Conservation (phyloP, 2,329 filamentous ascomycete species). For the Apiospora aurea region DNA sequence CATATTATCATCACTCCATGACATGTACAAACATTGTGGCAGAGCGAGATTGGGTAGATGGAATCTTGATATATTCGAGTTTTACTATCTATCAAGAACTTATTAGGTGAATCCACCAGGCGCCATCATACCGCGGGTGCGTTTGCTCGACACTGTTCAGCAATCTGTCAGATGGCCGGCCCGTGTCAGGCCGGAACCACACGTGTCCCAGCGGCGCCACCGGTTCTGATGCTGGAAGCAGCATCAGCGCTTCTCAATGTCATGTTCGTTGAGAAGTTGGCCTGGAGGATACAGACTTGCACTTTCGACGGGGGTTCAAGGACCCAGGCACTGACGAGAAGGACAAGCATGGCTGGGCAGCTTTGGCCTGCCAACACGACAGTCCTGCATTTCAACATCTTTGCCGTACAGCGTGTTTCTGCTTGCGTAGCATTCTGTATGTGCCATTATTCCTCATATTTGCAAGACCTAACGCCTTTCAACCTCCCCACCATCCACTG, state of each 20-base stretch:
- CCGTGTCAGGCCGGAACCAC: not conserved
- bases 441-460: conserved; percentile 25
- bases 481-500: conserved; percentile 21
- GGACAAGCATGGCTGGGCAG: not conserved
- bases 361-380: not conserved
- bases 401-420: conserved; percentile 5
- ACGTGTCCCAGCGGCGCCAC: not conserved
- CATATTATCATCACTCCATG: not conserved
- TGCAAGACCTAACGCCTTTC: conserved; percentile 25
- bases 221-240: not conserved
- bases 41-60: not conserved
- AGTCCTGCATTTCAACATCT: conserved; percentile 17
- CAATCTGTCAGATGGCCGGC: conserved; percentile 1
- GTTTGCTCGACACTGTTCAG: not conserved
- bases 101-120: not conserved
- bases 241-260: not conserved
- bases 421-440: conserved; percentile 26
- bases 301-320: not conserved
- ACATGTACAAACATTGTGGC: too few relatives aligned
- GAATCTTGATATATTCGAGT: not conserved
- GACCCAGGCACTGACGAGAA: not conserved
- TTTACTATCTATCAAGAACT: conserved; percentile 16
- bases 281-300: not conserved
- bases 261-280: not conserved
- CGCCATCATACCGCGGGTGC: not conserved